Evolutionary conservation across 2,329 filamentous ascomycete genomes (phyloP).

Genomic region (Pezicula neosporulosa): DNA sequence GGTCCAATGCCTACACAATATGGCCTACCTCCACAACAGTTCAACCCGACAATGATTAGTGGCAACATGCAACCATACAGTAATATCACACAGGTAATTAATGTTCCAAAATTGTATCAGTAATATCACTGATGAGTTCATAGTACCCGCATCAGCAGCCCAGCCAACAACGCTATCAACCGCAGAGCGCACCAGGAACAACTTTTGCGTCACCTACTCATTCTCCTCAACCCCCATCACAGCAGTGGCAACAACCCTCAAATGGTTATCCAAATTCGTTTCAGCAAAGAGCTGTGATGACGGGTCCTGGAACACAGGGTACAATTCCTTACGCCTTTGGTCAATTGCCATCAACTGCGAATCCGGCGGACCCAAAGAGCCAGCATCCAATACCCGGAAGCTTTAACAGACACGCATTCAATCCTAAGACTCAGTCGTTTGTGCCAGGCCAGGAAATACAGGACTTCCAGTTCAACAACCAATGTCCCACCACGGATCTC

Average conservation of each 20-base stretch:
- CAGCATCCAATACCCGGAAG: constrained; percentile 84
- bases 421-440: constrained; percentile 91
- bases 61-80: constrained; percentile 34
- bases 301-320: constrained; percentile 16
- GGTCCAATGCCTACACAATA: constrained; percentile 37
- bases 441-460: constrained; percentile 67
- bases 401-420: constrained; percentile 83
- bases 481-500: constrained; percentile 28
- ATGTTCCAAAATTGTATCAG: background rate
- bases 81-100: constrained; percentile 24
- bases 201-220: constrained; percentile 29
- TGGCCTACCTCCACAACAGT: constrained; percentile 27
- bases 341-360: constrained; percentile 68
- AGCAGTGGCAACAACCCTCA: constrained; percentile 25
- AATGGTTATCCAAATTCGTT: constrained; percentile 24
- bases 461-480: constrained; percentile 42
- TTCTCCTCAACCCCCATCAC: constrained; percentile 21
- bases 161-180: constrained; percentile 25
- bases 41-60: constrained; percentile 27
- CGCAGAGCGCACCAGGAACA: constrained; percentile 27
- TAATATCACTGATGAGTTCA: constrained; percentile 6
- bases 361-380: constrained; percentile 67
- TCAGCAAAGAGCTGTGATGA: constrained; percentile 21
- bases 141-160: constrained; percentile 19
- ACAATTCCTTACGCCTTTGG: constrained; percentile 70